Base-by-base conservation (phyloP, 192 early-diverging fungal species). In the Backusella tuberculispora region DNA sequence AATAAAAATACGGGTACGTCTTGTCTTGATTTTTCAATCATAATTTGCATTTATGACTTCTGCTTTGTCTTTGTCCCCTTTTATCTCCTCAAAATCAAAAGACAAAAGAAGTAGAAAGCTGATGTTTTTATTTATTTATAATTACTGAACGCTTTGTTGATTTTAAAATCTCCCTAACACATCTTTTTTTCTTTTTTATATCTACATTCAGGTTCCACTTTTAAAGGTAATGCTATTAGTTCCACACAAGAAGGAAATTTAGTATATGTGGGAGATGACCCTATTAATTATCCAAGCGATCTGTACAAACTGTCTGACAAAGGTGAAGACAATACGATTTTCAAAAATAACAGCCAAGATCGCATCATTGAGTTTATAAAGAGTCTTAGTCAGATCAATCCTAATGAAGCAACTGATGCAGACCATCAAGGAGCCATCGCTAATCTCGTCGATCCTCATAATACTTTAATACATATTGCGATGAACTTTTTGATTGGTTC, bases 401-500 rank as follows among this genome's bases (percentile, higher is more conserved):
- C 72, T 6, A 42, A 44, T 15, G 65, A 68, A 15, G 72, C 56
- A 9, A 78, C 50, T 1, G 56, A 74, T 48, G 77, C 66, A 15
- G 29, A 70, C 8, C 66, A 69, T 56, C 48, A n/a, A 5, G 67
- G 72, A 34, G 43, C 44, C 26, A 74, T 78, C 26, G 42, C 66
- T 10, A 45, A 78, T 5, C 29, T 78, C 26, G 34, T 78, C 6
- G 66, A 78, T 43, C 77, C 77, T 46, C 40, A 63, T 1, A 64
- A 78, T 48, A 78, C 77, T 7, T 48, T 78, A 37, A 70, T 74
- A 21, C 77, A 78, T 7, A 24, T 81, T 64, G 81, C 78, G 4
- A 76, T 85, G 64, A 83, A 81, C 56, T 80, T 77, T 66, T 72
- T 85, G 13, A 43, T 74, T 26, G 82, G 80, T 17, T 64, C 80